phyloP scores from a whole-genome alignment of 164 flowering plant genomes.

The Chloranthus sessilifolius region DNA sequence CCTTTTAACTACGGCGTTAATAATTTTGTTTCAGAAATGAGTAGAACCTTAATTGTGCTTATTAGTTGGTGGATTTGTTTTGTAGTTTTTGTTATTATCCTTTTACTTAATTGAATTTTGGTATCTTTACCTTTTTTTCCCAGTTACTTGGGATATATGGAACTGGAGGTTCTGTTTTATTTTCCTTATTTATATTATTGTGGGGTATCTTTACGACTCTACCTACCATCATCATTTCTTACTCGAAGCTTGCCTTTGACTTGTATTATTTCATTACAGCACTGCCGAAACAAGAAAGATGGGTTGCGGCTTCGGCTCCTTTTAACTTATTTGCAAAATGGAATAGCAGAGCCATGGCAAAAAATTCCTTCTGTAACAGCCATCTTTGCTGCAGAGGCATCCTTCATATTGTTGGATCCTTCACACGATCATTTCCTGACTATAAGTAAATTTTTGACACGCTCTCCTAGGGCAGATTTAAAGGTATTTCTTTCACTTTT shows the following conservation, averaged over 20 bases:
- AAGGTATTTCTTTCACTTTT: constrained; percentile 40
- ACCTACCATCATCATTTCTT: background rate
- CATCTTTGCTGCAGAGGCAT: constrained; percentile 82
- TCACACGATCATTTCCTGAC: constrained; percentile 51
- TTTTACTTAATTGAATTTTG: too few species aligned
- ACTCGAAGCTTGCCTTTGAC: background rate
- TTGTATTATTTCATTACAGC: constrained; percentile 32
- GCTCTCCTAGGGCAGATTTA: constrained; percentile 49
- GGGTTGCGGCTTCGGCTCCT: constrained; percentile 55
- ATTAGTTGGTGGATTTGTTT: too few species aligned
- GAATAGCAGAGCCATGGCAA: constrained; percentile 70
- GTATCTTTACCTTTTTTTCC: too few species aligned
- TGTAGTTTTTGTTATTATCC: too few species aligned
- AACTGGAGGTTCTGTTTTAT: background rate
- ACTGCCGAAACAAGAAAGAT: constrained; percentile 48
- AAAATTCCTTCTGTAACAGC: constrained; percentile 65
- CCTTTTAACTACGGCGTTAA: too few species aligned
- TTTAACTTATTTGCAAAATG: constrained; percentile 76
- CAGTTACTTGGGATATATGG: background rate
- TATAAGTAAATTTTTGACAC: constrained; percentile 45
- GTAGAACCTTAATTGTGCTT: too few species aligned
- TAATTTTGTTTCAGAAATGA: too few species aligned
- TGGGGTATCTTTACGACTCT: background rate
- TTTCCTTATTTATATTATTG: background rate
- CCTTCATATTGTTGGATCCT: constrained; percentile 69